Evolutionary conservation across 805 yeast genomes (phyloP).

Genomic region (Nakazawaea wyomingensis): DNA sequence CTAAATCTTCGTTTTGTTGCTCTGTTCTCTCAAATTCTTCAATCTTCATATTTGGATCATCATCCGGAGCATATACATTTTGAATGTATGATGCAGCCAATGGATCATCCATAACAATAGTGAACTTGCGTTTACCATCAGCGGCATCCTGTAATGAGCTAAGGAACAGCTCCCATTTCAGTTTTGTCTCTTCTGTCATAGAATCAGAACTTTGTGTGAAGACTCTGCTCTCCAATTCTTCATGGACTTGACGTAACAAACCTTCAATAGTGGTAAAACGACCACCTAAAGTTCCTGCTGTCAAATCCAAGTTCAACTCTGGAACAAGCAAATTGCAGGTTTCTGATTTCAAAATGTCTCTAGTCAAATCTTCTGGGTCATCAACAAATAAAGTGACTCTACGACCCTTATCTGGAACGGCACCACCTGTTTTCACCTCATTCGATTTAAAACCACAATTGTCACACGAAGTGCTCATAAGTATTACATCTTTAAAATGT

Average conservation of each 20-base stretch:
- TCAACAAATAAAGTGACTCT: slow-evolving; percentile 67
- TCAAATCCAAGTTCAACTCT: slow-evolving; percentile 83
- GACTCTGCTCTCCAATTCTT: slow-evolving; percentile 82
- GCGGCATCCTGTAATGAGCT: slow-evolving; percentile 70
- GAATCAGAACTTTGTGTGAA: slow-evolving; percentile 85
- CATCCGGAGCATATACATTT: slow-evolving; percentile 98
- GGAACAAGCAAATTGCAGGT: slow-evolving; percentile 85
- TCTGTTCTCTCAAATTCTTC: slow-evolving; percentile 88
- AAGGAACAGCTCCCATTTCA: slow-evolving; percentile 81
- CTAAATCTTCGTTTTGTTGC: slow-evolving; percentile 89
- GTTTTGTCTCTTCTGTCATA: slow-evolving; percentile 72
- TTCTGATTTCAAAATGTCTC: slow-evolving; percentile 93
- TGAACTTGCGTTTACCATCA: slow-evolving; percentile 77
- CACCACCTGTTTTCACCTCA: slow-evolving; percentile 99
- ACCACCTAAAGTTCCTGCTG: slow-evolving; percentile 97
- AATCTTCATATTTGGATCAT: slow-evolving; percentile 90
- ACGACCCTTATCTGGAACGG: slow-evolving; percentile 81
- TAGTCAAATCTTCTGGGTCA: slow-evolving; percentile 87
- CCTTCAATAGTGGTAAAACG: slow-evolving; percentile 98
- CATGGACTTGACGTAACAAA: slow-evolving; percentile 78
- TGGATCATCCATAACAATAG: slow-evolving; percentile 89
- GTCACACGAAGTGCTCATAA: slow-evolving; percentile 93
- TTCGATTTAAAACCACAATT: slow-evolving; percentile 93
- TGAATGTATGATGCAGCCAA: slow-evolving; percentile 93
- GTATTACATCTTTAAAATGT: slow-evolving; percentile 93